Evolutionary conservation across 2,329 filamentous ascomycete species (phyloP), one percentile per base, ranked within the genome.

Genomic region (Ophiostoma novo-ulmi): DNA sequence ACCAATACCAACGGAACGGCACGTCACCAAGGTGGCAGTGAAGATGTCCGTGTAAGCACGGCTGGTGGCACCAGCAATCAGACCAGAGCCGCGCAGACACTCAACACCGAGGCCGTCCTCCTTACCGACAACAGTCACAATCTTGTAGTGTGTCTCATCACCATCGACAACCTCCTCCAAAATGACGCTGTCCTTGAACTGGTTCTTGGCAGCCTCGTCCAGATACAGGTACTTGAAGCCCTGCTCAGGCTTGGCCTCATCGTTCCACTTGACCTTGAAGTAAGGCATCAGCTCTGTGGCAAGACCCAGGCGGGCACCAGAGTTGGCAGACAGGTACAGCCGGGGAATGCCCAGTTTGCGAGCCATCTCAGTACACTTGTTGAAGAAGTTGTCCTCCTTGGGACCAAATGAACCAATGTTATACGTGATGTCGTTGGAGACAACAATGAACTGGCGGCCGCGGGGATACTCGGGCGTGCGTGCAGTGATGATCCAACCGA

Each of bases 351-450:
- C 95, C 73, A 97, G 85, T 84, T 72, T 94, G 77, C 94, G 90
- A 73, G 95, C 95, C 75, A 97, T 86, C 81, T 99, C 94, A 11
- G 95, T 98, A 84, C 95, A 99, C 86, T 98, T 97, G 86, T 96
- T 87, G 89, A 99, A 99, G 88, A 97, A 99, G 77, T 92, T 91
- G 81, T 99, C 95, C 83, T 99, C 95, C 82, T 91, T 90, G 58
- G 95, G 95, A 69, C 95, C 95, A 79, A 99, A 99, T 1, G 93
- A 97, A 78, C 95, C 95, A 79, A 98, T 99, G 86, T 96, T 96
- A 87, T 93, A 98, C 22, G 95, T 99, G 80, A 99, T 99, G 78
- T 99, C 95, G 86, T 99, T 99, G 85, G 95, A 94, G 74, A 99
- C 90, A 74, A 99, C 92, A 79, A 99, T 89, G 82, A 98, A 97